Conservation (phyloP, 495 filamentous ascomycete species). For the Penicillium crystallinum region DNA sequence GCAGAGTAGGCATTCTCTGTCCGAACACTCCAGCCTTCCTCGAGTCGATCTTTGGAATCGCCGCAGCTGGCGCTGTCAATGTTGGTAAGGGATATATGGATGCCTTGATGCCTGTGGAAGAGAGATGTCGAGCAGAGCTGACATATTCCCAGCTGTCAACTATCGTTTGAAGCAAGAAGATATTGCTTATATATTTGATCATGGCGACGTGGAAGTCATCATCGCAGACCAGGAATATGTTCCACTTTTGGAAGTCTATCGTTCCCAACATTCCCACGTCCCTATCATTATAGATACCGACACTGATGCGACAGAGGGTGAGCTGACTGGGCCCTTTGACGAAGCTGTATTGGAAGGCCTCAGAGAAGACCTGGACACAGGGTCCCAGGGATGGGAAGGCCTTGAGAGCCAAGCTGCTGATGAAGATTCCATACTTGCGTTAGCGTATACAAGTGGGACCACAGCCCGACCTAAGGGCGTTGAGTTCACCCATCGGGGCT, state of each 20-base stretch:
- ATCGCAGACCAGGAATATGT: slow-evolving; percentile 79
- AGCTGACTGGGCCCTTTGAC: slow-evolving; percentile 75
- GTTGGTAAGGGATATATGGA: slow-evolving; percentile 60
- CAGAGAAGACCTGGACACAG: slow-evolving; percentile 56
- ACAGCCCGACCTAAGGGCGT: slow-evolving; percentile 92
- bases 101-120: background rate
- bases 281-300: slow-evolving; percentile 79
- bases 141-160: slow-evolving; percentile 59
- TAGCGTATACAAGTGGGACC: slow-evolving; percentile 90
- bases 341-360: slow-evolving; percentile 78
- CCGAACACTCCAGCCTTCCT: slow-evolving; percentile 95
- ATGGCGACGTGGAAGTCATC: slow-evolving; percentile 80
- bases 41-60: slow-evolving; percentile 83
- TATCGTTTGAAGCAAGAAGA: slow-evolving; percentile 85
- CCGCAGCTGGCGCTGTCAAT: slow-evolving; percentile 75
- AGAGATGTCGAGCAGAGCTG: background rate
- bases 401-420: slow-evolving; percentile 60
- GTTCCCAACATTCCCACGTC: slow-evolving; percentile 50
- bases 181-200: slow-evolving; percentile 82
- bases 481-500: slow-evolving; percentile 82
- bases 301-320: slow-evolving; percentile 70
- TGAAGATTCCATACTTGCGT: slow-evolving; percentile 78
- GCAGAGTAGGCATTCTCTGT: slow-evolving; percentile 71
- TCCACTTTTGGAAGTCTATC: slow-evolving; percentile 61
- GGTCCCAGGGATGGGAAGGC: slow-evolving; percentile 68